These are phyloP conservation scores for Moniliella sp. DNA, from an alignment of 1,284 basidiomycete genomes.

Conservation along the genomic window DNA sequence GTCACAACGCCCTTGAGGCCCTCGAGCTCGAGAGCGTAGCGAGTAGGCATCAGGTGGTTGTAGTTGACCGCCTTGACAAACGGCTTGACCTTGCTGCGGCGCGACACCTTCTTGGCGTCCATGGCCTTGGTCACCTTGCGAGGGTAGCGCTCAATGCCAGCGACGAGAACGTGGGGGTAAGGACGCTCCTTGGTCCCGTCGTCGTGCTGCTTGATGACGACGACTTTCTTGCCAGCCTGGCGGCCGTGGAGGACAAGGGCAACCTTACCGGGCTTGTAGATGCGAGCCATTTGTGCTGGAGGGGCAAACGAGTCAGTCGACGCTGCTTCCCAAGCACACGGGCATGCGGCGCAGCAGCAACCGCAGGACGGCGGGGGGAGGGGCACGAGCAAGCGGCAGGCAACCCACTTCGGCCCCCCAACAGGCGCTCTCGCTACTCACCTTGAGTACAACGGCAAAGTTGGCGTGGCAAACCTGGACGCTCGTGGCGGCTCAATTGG, in stretches of 20 bases:
- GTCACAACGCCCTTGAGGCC: slow-evolving; percentile 28
- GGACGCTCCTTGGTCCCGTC: slow-evolving; percentile 31
- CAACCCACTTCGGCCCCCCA: too few species aligned
- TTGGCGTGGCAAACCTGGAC: too few species aligned
- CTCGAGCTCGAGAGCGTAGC: slow-evolving; percentile 34
- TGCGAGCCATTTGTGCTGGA: too few species aligned
- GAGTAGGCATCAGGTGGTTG: slow-evolving; percentile 35
- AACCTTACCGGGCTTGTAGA: slow-evolving; percentile 77
- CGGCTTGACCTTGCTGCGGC: slow-evolving; percentile 33
- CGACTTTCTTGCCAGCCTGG: slow-evolving; percentile 34
- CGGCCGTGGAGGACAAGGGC: slow-evolving; percentile 32
- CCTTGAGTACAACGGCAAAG: too few species aligned
- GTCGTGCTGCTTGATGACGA: slow-evolving; percentile 34
- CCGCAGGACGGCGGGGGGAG: too few species aligned
- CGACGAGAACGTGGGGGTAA: slow-evolving; percentile 30
- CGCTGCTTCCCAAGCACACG: too few species aligned
- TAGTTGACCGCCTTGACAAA: slow-evolving; percentile 34
- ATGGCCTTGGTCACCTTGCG: slow-evolving; percentile 32
- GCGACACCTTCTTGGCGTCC: slow-evolving; percentile 33
- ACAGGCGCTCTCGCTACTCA: too few species aligned
- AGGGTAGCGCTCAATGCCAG: slow-evolving; percentile 33
- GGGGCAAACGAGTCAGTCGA: too few species aligned
- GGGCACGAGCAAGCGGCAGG: too few species aligned
- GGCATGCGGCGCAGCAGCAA: too few species aligned
- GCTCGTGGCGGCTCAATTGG: too few species aligned